These are phyloP conservation scores for Pilasporangium apinafurcum DNA, from an alignment of 352 stramenopile species.

Conservation along the genomic window DNA sequence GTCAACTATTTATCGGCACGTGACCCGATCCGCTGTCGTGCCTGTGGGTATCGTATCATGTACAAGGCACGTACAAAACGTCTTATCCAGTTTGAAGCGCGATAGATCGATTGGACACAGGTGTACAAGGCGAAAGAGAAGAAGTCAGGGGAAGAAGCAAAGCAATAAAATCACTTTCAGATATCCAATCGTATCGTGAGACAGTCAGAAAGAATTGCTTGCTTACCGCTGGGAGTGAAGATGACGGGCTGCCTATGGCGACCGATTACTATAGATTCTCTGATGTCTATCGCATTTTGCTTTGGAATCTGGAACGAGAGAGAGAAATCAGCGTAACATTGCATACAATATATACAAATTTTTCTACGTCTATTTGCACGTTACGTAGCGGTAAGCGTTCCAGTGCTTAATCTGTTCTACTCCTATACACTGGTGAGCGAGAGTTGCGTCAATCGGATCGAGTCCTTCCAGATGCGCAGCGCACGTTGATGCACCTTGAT, in stretches of 20 bases:
- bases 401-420: slow-evolving; percentile 14
- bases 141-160: not conserved
- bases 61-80: slow-evolving; percentile 97
- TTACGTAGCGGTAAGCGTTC: too few species aligned
- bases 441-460: slow-evolving; percentile 41
- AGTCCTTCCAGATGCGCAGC: slow-evolving; percentile 60
- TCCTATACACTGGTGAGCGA: slow-evolving; percentile 14
- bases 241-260: too few species aligned
- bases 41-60: slow-evolving; percentile 97
- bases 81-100: slow-evolving; percentile 88
- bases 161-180: too few species aligned
- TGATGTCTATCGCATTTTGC: not conserved
- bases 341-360: not conserved
- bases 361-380: not conserved
- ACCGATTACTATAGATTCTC: not conserved
- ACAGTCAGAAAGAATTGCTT: too few species aligned
- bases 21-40: slow-evolving; percentile 94
- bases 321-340: not conserved
- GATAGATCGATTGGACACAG: slow-evolving; percentile 30
- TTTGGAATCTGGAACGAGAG: not conserved
- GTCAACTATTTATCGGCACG: slow-evolving; percentile 94
- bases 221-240: too few species aligned
- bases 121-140: not conserved
- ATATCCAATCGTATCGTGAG: too few species aligned
- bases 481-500: slow-evolving; percentile 66